A percentile compares a stretch with the other conserved stretches of the same genome.
These are phyloP conservation scores for Sicyos edulis DNA, from an alignment of 306 rosid genomes.

Conservation along the genomic window DNA sequence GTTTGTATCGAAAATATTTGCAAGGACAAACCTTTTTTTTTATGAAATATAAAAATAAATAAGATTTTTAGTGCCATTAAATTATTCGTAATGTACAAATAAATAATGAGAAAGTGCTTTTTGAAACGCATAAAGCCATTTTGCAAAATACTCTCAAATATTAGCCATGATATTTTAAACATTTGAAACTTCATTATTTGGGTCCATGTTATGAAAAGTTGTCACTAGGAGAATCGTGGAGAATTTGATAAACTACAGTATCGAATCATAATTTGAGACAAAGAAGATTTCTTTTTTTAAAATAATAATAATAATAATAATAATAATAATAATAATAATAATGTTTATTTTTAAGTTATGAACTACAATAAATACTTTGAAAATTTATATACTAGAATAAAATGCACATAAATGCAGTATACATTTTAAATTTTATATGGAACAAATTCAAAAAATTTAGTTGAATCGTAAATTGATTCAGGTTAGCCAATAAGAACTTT, in stretches of 20 bases:
- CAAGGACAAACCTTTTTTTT: neutral
- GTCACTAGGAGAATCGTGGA: neutral
- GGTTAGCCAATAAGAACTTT: too few species aligned
- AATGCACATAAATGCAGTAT: too few species aligned
- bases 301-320: too few species aligned
- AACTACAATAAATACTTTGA: too few species aligned
- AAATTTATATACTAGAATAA: too few species aligned
- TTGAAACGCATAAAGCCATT: neutral
- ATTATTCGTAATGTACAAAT: neutral
- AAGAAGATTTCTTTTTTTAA: too few species aligned
- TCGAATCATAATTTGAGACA: neutral
- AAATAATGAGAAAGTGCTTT: neutral
- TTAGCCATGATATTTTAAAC: neutral
- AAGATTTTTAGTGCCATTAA: neutral
- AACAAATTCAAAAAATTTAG: too few species aligned
- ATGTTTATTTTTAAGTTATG: too few species aligned
- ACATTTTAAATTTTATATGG: too few species aligned
- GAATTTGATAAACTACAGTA: neutral
- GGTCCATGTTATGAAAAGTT: neutral
- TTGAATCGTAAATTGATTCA: too few species aligned
- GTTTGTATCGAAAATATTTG: too few species aligned
- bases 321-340: too few species aligned
- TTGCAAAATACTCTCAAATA: neutral
- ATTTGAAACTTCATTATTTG: neutral
- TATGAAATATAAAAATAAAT: neutral